A percentile compares a stretch with the other conserved stretches of the same genome.
Conservation (phyloP, 805 yeast genomes). For the Zygoascus ofunaensis region DNA sequence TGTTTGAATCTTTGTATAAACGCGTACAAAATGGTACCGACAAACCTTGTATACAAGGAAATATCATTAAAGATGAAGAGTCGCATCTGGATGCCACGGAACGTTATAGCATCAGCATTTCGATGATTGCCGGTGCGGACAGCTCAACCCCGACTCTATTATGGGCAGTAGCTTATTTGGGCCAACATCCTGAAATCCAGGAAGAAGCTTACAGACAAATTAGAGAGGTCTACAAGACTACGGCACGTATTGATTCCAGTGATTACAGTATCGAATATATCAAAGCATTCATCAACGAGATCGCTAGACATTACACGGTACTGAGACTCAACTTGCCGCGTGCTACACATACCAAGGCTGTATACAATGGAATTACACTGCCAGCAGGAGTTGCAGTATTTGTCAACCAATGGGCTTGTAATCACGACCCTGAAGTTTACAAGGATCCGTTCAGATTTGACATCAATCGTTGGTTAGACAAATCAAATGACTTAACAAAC, state of each 20-base stretch:
- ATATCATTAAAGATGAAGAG: conserved; percentile 16
- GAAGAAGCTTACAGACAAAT: conserved; percentile 37
- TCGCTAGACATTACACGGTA: conserved; percentile 51
- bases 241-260: not conserved
- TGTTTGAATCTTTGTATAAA: not conserved
- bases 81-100: conserved; percentile 28
- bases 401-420: conserved; percentile 62
- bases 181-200: conserved; percentile 38
- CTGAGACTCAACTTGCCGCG: conserved; percentile 54
- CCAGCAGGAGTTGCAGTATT: conserved; percentile 47
- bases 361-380: conserved; percentile 24
- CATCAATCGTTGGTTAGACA: conserved; percentile 8
- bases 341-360: conserved; percentile 2
- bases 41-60: conserved; percentile 21
- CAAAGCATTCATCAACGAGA: conserved; percentile 50
- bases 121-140: conserved; percentile 74
- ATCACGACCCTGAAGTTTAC: conserved; percentile 40
- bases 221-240: conserved; percentile 18
- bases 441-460: conserved; percentile 8
- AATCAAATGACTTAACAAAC: not conserved
- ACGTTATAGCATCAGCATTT: conserved; percentile 48
- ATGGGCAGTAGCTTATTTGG: conserved; percentile 49
- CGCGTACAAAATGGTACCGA: conserved; percentile 8
- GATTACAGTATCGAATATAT: conserved; percentile 36
- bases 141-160: conserved; percentile 54